phyloP scores from a whole-genome alignment of 148 eudicot species.

The Rhododendron simsii region DNA sequence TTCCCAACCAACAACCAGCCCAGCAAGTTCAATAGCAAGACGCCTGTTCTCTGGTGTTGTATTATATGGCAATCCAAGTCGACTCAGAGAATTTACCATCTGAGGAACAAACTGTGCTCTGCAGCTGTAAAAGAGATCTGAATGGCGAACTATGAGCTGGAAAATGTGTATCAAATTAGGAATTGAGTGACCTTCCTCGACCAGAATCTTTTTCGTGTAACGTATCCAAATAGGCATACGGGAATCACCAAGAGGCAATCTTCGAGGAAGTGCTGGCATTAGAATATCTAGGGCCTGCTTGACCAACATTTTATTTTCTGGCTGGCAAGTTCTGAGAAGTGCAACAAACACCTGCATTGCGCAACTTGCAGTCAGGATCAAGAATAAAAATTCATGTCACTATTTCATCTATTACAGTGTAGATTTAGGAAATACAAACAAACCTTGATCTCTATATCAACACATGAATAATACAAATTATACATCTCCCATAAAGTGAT shows the following conservation, averaged over 20 bases:
- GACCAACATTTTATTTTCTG: conserved; percentile 97
- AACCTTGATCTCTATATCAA: background rate
- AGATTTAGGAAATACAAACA: background rate
- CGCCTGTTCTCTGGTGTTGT: conserved; percentile 94
- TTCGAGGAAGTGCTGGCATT: conserved; percentile 95
- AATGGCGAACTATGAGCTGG: conserved; percentile 98
- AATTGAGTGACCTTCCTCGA: conserved; percentile 98
- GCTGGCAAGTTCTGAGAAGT: conserved; percentile 95
- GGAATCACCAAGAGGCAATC: conserved; percentile 92
- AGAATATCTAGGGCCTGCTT: conserved; percentile 98
- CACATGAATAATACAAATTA: background rate
- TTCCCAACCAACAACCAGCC: conserved; percentile 98
- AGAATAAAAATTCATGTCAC: background rate
- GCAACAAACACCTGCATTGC: conserved; percentile 87
- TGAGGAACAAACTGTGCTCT: conserved; percentile 99
- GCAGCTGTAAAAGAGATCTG: conserved; percentile 95
- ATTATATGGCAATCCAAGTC: conserved; percentile 91
- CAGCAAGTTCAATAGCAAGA: conserved; percentile 98
- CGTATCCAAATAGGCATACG: conserved; percentile 99
- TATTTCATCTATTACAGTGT: background rate
- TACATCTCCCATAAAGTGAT: background rate
- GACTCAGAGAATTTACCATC: conserved; percentile 97
- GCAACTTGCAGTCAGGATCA: conserved; percentile 12
- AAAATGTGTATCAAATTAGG: conserved; percentile 97
- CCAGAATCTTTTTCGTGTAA: conserved; percentile 95